Base-by-base conservation (phyloP, 169 alveolate species). In the Miamiensis avidus region DNA sequence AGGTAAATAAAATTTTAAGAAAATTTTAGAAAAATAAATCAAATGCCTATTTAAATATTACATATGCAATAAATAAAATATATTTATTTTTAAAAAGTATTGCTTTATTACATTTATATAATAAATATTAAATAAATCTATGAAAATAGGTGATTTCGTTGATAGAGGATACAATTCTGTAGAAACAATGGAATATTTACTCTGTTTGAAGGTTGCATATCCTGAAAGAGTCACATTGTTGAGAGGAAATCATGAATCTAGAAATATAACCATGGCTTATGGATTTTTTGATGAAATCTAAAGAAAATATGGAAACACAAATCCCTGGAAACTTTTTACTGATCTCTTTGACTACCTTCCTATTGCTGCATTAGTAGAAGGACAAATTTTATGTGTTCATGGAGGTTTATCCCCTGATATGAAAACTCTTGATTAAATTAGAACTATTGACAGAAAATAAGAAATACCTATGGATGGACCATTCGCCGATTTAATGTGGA, bases 401-500 rank as follows among this genome's bases (percentile, higher is more conserved):
- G 97, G 96, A 29, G 97, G 97, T 64, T 92, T 95, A 64, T 85
- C 95, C 29, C 97, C 97, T 33, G 93, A 89, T 29, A 89, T 95
- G 76, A 95, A 92, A 31, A 95, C 97, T 26, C 75, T 94, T 31
- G 94, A 94, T 77, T 91, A 93, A 86, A 86, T 93, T 25, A 87
- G 95, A 81, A 65, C 85, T 29, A 89, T 94, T 32, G 92, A 95
- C 82, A 92, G 98, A 82, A 91, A 86, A 78, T 88, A 89, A 26
- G 98, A 95, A 91, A 93, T 93, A 32, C 97, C 98, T 25, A 94
- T 88, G 31, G 94, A 89, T 79, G 98, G 98, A 28, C 91, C 94
- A 26, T 89, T 95, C 34, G 91, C 96, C 64, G 98, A 95, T 90
- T 84, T 95, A 16, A 84, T 93, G 87, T 95, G 84, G 84, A 34